Base-by-base conservation (phyloP, 108 stramenopile species). In the Nitzschia palea region DNA sequence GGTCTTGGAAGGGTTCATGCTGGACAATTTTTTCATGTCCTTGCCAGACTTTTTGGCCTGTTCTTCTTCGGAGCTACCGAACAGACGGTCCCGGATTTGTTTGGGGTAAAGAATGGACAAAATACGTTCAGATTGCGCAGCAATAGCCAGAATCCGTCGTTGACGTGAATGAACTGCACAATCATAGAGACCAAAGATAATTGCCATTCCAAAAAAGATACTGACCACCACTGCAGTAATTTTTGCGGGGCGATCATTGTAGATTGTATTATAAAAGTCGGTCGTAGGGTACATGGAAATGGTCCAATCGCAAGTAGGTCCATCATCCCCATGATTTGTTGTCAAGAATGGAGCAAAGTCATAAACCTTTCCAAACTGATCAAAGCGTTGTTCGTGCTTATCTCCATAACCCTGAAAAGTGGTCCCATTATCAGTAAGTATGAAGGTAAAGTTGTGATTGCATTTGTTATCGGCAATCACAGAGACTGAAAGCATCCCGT, bases 121-220 rank as follows among this genome's bases (percentile, higher is more conserved):
- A 3, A 67, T 33, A 15, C 23, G 32, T 20, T 43, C 43, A 5
- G 44, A 47, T 28, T 40, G 28, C 10, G 52, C 35, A 18, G 44
- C 57, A 28, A 27, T 45, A 0, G 12, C 25, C 35, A 26, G 9
- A 20, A 67, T 48, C 5, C 43, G 43, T 15, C 61, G 44, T 12
- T 70, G 57, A 12, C 59, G 59, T 18, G 9, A 17, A 18, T 61
- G 28, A 17, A 70, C 44, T 18, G 37, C 25, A 37, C 44, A 60
- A 44, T 70, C 68, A 26, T 70, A 70, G 17, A 35, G 17, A 27
- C 59, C 17, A 20, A 70, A 70, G 2, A 70, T 31, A 15, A 35
- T 33, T 10, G 59, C 60, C 33, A 37, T 61, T 10, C 31, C 22
- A 9, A 61, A 34, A 40, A 70, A 70, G 43, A 70, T 47, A 17